Base-by-base conservation (phyloP, 2,329 filamentous ascomycete species). In the Colletotrichum endophyticum region DNA sequence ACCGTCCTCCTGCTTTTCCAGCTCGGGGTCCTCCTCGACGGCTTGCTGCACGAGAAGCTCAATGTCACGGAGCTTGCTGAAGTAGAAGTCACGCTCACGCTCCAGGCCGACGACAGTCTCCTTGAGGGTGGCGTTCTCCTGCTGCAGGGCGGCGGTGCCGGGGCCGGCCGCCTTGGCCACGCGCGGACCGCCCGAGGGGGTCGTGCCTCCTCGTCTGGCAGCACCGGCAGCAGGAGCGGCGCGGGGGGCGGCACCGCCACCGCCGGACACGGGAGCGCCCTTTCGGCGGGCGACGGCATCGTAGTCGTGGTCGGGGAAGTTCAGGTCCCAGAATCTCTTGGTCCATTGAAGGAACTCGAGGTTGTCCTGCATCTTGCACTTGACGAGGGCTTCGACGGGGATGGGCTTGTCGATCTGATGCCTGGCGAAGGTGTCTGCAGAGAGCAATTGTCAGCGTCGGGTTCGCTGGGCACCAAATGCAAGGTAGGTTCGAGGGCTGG, bases 301-400 rank as follows among this genome's bases (percentile, higher is more conserved):
- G 88, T 99, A 99, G 79, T 99, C 97, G 82, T 97, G 96, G 76
- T 97, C 97, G 9, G 97, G 97, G 87, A 95, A 99, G 90, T 98
- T 96, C 84, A 98, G 95, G 83, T 99, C 97, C 97, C 97, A 99
- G 89, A 96, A 98, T 81, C 91, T 91, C 91, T 99, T 99, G 76
- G 94, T 94, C 94, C 96, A 99, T 88, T 99, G 97, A 77, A 99
- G 90, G 85, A 99, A 99, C 84, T 99, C 97, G 81, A 99, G 94
- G 89, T 99, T 99, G 87, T 99, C 97, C 91, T 99, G 97, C 96
- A 99, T 99, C 90, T 98, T 98, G 91, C 97, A 99, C 87, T 99
- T 99, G 82, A 97, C 92, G 76, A 99, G 93, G 75, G 91, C 89
- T 85, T 98, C 93, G 84, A 99, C 95, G 76, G 95, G 95, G 81